Evolutionary conservation across 345 rosid genomes (phyloP).

Genomic region (Salix udensis): DNA sequence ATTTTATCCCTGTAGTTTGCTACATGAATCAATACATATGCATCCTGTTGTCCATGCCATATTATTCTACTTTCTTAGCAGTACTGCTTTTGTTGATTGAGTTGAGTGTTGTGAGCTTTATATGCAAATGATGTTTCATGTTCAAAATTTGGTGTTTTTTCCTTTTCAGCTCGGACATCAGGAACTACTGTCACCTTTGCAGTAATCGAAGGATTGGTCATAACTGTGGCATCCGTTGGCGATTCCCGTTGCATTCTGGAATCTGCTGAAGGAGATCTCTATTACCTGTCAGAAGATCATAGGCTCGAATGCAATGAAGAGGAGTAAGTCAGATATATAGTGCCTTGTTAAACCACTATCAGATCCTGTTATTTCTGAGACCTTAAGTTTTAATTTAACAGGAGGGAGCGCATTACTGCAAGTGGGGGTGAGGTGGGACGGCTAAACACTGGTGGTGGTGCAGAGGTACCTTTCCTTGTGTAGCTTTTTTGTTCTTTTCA

Average conservation of each 20-base stretch:
- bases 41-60: neutral
- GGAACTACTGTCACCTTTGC: constrained; percentile 95
- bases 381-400: constrained; percentile 28
- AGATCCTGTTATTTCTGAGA: constrained; percentile 13
- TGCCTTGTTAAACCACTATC: constrained; percentile 2
- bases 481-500: constrained; percentile 6
- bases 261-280: constrained; percentile 88
- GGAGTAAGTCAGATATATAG: constrained; percentile 57
- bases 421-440: constrained; percentile 99
- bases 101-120: neutral
- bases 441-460: constrained; percentile 94
- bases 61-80: neutral
- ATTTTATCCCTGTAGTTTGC: neutral
- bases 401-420: constrained; percentile 88
- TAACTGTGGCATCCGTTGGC: constrained; percentile 98
- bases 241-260: constrained; percentile 97
- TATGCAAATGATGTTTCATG: neutral
- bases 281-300: constrained; percentile 91
- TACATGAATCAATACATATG: neutral
- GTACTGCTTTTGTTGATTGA: neutral
- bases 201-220: constrained; percentile 83
- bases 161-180: constrained; percentile 68
- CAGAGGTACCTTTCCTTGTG: constrained; percentile 60
- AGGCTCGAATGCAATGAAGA: constrained; percentile 91
- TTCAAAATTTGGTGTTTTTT: neutral